Conservation (phyloP, 768 basidiomycete species). For the Boletus eberwhitei region DNA sequence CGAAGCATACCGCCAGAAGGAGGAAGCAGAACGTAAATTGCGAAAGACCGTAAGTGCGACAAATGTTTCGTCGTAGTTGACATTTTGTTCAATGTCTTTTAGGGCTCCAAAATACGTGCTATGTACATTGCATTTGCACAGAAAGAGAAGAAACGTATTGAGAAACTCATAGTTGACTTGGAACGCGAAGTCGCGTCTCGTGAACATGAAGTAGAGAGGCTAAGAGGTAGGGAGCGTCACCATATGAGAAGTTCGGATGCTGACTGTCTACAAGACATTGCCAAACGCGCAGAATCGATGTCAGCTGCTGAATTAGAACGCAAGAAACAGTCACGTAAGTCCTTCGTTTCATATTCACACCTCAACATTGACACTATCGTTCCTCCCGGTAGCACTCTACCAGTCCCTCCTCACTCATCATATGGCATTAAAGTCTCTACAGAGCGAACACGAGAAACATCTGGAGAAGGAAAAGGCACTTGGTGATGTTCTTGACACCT, state of each 20-base stretch:
- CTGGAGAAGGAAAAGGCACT: constrained; percentile 74
- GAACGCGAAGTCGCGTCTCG: constrained; percentile 56
- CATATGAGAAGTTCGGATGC: neutral
- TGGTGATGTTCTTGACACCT: constrained; percentile 75
- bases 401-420: constrained; percentile 69
- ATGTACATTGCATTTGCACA: constrained; percentile 85
- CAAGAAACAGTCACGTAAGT: constrained; percentile 84
- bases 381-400: constrained; percentile 64
- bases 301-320: constrained; percentile 78
- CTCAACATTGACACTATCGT: neutral
- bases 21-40: constrained; percentile 72
- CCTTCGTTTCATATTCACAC: neutral
- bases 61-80: neutral
- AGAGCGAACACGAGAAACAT: constrained; percentile 66
- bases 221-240: constrained; percentile 52
- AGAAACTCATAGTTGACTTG: constrained; percentile 54
- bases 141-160: constrained; percentile 84
- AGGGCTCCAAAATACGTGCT: constrained; percentile 91
- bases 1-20: constrained; percentile 59
- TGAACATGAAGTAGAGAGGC: constrained; percentile 69
- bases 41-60: constrained; percentile 64
- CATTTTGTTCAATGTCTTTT: neutral
- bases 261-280: constrained; percentile 53
- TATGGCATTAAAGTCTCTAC: constrained; percentile 72
- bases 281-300: constrained; percentile 72